Evolutionary conservation across 2,329 filamentous ascomycete species (phyloP).

Genomic region (Emergomyces pasteurianus): DNA sequence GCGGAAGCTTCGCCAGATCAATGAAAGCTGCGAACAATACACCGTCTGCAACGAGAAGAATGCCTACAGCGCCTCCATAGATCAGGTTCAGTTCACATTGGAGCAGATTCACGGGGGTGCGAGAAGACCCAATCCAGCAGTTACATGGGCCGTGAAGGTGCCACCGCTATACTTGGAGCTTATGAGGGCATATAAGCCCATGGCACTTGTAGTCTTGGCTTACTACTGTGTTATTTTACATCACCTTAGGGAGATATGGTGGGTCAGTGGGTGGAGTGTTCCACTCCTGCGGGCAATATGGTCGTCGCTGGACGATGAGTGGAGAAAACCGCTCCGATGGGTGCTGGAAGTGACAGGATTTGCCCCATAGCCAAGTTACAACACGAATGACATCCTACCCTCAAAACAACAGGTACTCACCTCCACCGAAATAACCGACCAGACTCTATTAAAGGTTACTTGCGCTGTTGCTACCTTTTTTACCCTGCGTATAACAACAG

Average conservation of each 20-base stretch:
- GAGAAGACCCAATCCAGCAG: constrained; percentile 27
- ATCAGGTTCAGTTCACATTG: constrained; percentile 17
- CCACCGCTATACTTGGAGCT: constrained; percentile 46
- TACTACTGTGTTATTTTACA: constrained; percentile 42
- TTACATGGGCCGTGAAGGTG: constrained; percentile 50
- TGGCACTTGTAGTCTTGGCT: constrained; percentile 33
- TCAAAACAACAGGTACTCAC: neutral
- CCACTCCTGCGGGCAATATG: constrained; percentile 52
- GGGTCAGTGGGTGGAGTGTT: constrained; percentile 54
- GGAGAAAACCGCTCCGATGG: constrained; percentile 21
- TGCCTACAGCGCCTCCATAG: constrained; percentile 18
- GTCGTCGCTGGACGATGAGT: constrained; percentile 16
- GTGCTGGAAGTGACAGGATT: constrained; percentile 24
- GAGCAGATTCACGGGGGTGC: constrained; percentile 20
- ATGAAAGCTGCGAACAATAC: constrained; percentile 13
- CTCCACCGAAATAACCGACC: neutral
- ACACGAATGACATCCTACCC: fast-evolving
- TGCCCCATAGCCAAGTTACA: neutral
- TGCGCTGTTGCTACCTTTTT: neutral
- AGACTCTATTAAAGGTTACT: neutral
- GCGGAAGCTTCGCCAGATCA: constrained; percentile 16
- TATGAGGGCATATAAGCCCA: constrained; percentile 24
- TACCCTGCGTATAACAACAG: too few species aligned
- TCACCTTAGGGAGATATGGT: constrained; percentile 53
- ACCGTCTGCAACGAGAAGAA: constrained; percentile 18